Conservation (phyloP, 345 rosid genomes). For the Gossypium turneri region DNA sequence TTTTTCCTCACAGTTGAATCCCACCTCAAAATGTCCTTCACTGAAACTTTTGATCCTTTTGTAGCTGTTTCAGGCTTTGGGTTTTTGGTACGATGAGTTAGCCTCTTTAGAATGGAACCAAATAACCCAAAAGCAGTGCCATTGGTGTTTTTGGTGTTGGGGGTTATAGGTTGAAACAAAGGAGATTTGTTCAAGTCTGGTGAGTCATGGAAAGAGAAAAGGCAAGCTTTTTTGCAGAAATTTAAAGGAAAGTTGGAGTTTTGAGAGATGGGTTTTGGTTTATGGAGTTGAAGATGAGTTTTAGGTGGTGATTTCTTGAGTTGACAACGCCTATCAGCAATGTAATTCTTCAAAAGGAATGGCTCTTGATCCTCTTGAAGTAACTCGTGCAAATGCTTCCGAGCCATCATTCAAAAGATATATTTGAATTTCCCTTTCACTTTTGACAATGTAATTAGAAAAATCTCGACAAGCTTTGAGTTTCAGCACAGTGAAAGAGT, state of each 20-base stretch:
- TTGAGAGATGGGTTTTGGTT: constrained; percentile 50
- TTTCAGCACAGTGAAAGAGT: constrained; percentile 32
- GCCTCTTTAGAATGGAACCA: constrained; percentile 62
- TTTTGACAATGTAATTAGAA: constrained; percentile 8
- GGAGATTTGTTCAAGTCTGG: constrained; percentile 72
- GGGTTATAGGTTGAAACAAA: constrained; percentile 43
- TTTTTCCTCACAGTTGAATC: constrained; percentile 39
- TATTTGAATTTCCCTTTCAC: background rate
- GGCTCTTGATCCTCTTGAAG: constrained; percentile 89
- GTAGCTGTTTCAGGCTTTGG: constrained; percentile 30
- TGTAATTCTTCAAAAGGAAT: constrained; percentile 62
- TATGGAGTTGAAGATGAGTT: constrained; percentile 47
- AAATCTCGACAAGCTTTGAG: constrained; percentile 8
- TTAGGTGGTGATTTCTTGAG: constrained; percentile 25
- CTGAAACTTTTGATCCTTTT: constrained; percentile 31
- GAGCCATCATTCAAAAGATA: constrained; percentile 36
- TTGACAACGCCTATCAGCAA: constrained; percentile 49
- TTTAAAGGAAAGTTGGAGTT: constrained; percentile 39
- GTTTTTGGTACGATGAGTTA: constrained; percentile 32
- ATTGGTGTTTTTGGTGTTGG: constrained; percentile 38
- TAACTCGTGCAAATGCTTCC: constrained; percentile 63
- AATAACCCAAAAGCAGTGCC: constrained; percentile 39
- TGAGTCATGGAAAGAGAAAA: constrained; percentile 56
- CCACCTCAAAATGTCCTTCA: constrained; percentile 49
- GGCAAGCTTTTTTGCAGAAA: constrained; percentile 64